Evolutionary conservation across 768 basidiomycete species (phyloP), one percentile per base, ranked within the genome.

Genomic region (Coprinellus aureogranulatus): DNA sequence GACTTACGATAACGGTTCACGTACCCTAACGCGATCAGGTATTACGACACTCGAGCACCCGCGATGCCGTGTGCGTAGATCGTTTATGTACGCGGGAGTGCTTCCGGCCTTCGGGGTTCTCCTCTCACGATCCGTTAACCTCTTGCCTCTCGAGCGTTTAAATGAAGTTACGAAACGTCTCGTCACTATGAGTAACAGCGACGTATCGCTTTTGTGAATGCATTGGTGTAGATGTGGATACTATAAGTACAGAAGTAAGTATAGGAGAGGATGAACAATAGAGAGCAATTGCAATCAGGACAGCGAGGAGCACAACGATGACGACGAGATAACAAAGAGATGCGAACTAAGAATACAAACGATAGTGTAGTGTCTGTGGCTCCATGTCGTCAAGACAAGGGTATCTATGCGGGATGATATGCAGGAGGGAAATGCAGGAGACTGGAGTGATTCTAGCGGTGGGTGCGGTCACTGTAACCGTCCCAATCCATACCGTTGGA

Each of bases 401-500:
- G 49, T 57, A 50, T 57, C 50, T 52, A 53, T 50, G 56, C 18
- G 37, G 50, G 14, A 14, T 34, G 34, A 6, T 6, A 46, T 42
- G 12, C 46, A 42, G 22, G 34, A 46, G 44, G 52, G 45, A 49
- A 48, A 41, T 26, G 20, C 28, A 53, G 55, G 39, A 39, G 46
- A 49, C 40, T 12, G 18, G 25, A 37, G 45, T 55, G 37, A 48
- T 56, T 71, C 75, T 78, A 87, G 63, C 84, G 81, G 59, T 81
- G 82, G 8, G 78, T 76, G 31, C 87, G 82, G 68, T 87, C 86
- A 37, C 86, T 82, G 57, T 87, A 87, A 61, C 59, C 61, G 23
- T 87, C 82, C 87, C 87, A 88, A 41, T 86, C 82, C 68, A 86
- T 77, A 34, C 75, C 49, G 71, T 74, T 64, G 71, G 68, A 18